A percentile compares a stretch with the other conserved stretches of the same genome.
Conservation (phyloP, 352 stramenopile species). For the Globisporangium cylindrosporum region DNA sequence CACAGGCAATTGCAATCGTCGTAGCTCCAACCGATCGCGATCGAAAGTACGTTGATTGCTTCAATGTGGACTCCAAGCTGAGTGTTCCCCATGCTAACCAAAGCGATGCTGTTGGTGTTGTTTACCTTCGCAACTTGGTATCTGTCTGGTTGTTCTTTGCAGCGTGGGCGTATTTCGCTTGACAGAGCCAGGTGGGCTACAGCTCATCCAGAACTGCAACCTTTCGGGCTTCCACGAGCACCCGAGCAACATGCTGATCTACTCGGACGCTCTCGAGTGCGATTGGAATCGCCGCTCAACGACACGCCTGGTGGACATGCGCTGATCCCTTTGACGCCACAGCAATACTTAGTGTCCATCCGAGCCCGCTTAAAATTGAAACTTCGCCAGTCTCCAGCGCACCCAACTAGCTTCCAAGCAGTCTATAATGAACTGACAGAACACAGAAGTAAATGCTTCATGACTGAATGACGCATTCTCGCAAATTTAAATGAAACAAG, state of each 20-base stretch:
- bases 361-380: too few species aligned
- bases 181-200: conserved; percentile 68
- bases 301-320: conserved; percentile 68
- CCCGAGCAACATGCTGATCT: conserved; percentile 69
- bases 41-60: conserved; percentile 40
- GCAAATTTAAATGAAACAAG: too few species aligned
- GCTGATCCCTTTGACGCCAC: conserved; percentile 12
- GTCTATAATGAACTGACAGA: too few species aligned
- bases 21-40: conserved; percentile 68
- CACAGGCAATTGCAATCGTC: conserved; percentile 81
- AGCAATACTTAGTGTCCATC: neutral
- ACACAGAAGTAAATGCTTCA: too few species aligned
- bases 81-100: neutral
- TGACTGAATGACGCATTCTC: too few species aligned
- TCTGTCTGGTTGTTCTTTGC: neutral
- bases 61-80: neutral
- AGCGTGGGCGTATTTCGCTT: conserved; percentile 87
- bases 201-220: conserved; percentile 88
- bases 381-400: too few species aligned
- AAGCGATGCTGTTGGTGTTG: neutral
- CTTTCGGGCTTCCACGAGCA: conserved; percentile 87
- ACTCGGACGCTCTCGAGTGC: conserved; percentile 74
- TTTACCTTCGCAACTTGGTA: neutral
- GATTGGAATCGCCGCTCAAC: conserved; percentile 47
- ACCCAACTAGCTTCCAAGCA: too few species aligned